Evolutionary conservation across 129 eudicot genomes (phyloP).

Genomic region (Chrysanthemum seticuspe): DNA sequence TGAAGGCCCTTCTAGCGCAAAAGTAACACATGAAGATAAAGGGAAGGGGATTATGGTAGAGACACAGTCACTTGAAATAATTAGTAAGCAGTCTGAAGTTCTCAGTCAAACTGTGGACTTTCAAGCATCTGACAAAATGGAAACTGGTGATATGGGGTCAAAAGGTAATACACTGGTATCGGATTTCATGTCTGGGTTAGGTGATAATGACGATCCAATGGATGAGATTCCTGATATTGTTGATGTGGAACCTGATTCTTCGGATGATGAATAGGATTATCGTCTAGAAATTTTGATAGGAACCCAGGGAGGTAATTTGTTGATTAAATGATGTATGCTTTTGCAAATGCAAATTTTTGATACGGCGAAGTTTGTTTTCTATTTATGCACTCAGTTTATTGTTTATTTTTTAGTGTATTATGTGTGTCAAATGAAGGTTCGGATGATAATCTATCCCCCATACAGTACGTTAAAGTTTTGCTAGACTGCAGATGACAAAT

Average conservation of each 20-base stretch:
- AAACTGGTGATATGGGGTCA: constrained; percentile 5
- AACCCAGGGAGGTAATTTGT: background rate
- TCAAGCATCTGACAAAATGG: constrained; percentile 14
- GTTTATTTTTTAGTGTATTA: too few relatives aligned
- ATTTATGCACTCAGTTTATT: too few relatives aligned
- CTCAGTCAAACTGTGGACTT: constrained; percentile 15
- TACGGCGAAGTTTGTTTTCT: too few relatives aligned
- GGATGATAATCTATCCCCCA: too few relatives aligned
- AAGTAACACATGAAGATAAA: constrained; percentile 22
- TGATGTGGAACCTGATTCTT: constrained; percentile 85
- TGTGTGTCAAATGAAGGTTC: too few relatives aligned
- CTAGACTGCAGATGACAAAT: too few relatives aligned
- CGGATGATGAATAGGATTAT: constrained; percentile 38
- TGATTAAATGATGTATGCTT: background rate
- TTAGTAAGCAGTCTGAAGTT: constrained; percentile 17
- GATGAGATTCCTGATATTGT: constrained; percentile 82
- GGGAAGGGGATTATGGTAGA: constrained; percentile 39
- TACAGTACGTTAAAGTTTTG: too few relatives aligned
- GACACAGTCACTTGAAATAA: constrained; percentile 18
- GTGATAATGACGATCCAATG: constrained; percentile 34
- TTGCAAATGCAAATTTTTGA: too few relatives aligned
- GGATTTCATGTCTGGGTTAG: constrained; percentile 25
- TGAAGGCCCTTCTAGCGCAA: constrained; percentile 19
- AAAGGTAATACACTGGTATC: background rate
- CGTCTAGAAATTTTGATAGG: constrained; percentile 24